Base-by-base conservation (phyloP, 2,329 filamentous ascomycete genomes). In the Aspergillus phoenicis region DNA sequence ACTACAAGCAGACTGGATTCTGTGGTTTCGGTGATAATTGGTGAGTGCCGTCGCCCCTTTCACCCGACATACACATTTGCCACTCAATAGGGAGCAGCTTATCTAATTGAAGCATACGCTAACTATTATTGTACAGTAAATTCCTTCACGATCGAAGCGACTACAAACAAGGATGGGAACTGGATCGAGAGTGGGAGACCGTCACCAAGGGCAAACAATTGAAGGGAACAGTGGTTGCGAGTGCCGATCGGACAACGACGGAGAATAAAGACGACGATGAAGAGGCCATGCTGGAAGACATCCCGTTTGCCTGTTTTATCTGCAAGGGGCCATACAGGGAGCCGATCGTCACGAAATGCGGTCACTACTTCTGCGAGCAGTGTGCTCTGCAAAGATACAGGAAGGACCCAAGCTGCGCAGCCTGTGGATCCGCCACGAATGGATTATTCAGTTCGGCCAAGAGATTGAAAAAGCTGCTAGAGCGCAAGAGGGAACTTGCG, bases 311-410 rank as follows among this genome's bases (percentile, higher is more conserved):
- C 1, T 97, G 93, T 75, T 86, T 96, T 65, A 91, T 97, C 63
- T 97, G 93, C 82, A 87, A 89, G 69, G 85, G 87, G 39, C 77
- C 87, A 1, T 97, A 97, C 77, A 89, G 87, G 69, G 84, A 86
- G 60, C 94, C 95, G 0, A 85, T 98, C 11, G 81, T 94, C 24
- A 98, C 95, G 11, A 90, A 92, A 66, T 99, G 95, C 68, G 91
- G 92, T 0, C 95, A 99, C 75, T 98, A 98, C 76, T 98, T 98
- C 73, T 99, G 95, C 74, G 91, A 97, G 75, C 83, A 85, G 1
- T 99, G 95, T 76, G 95, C 95, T 26, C 80, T 98, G 68, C 87
- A 91, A 73, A 81, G 93, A 66, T 98, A 97, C 74, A 84, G 90
- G 64, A 95, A 91, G 73, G 91, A 93, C 69, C 93, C 93, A 4